phyloP scores from a whole-genome alignment of 129 eudicot genomes.

The Flaveria linearis region DNA sequence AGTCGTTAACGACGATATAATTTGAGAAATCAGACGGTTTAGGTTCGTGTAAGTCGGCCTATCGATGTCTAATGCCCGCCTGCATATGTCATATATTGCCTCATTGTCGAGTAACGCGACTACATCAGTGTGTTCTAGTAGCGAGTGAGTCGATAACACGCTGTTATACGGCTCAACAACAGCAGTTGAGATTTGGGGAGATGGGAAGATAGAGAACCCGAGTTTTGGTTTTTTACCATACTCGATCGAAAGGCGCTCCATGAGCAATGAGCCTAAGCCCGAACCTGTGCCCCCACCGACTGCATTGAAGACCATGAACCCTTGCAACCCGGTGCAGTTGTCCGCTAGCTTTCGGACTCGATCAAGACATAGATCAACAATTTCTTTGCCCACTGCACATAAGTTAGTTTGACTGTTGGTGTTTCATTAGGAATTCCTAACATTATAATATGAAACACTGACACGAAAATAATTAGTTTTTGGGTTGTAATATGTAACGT shows the following conservation, averaged over 20 bases:
- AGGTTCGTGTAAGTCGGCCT: conserved; percentile 67
- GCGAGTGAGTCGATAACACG: conserved; percentile 63
- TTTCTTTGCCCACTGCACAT: conserved; percentile 68
- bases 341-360: conserved; percentile 74
- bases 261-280: conserved; percentile 53
- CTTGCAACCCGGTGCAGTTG: conserved; percentile 81
- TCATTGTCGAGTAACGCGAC: conserved; percentile 65
- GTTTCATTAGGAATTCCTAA: neutral
- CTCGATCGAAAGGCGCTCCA: conserved; percentile 63
- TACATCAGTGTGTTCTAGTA: conserved; percentile 68
- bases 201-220: conserved; percentile 66
- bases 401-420: neutral
- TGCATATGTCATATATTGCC: conserved; percentile 64
- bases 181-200: conserved; percentile 76
- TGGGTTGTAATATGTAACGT: neutral
- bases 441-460: too few relatives aligned
- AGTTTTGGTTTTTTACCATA: conserved; percentile 73
- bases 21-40: conserved; percentile 70
- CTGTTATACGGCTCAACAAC: conserved; percentile 72
- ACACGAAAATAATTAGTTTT: neutral
- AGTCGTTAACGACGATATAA: conserved; percentile 63
- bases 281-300: conserved; percentile 78
- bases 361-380: conserved; percentile 66
- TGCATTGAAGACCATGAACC: conserved; percentile 74
- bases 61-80: conserved; percentile 62